A percentile compares a stretch with the other conserved stretches of the same genome.
Evolutionary conservation across 2,329 filamentous ascomycete genomes (phyloP).

Genomic region (Phoma sp.): DNA sequence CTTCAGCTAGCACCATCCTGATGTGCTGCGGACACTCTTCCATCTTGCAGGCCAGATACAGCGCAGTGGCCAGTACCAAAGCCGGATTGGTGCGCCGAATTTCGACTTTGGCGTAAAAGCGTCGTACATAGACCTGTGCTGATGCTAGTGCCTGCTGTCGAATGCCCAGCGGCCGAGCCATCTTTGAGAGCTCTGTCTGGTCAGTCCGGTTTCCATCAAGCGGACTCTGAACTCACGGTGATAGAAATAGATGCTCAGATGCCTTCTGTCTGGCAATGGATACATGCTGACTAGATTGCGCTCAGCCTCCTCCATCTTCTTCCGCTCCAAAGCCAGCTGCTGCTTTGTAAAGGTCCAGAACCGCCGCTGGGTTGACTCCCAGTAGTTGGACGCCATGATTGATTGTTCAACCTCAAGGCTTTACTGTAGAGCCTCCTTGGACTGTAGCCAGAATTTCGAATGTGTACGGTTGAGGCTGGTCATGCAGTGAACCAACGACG

Average conservation of each 20-base stretch:
- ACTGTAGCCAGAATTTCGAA: no score
- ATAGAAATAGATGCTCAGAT: conserved; percentile 90
- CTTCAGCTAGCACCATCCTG: conserved; percentile 84
- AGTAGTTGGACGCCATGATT: conserved; percentile 91
- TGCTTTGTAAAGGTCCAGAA: conserved; percentile 91
- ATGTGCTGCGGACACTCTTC: conserved; percentile 98
- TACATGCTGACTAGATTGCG: conserved; percentile 76
- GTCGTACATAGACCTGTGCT: conserved; percentile 90
- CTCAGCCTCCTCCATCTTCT: conserved; percentile 78
- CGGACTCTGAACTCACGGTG: conserved; percentile 65
- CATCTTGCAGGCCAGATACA: conserved; percentile 97
- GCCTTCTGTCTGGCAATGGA: conserved; percentile 78
- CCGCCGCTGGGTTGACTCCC: conserved; percentile 89
- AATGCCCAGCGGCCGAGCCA: conserved; percentile 82
- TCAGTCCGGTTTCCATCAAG: conserved; percentile 38
- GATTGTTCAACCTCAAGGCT: not conserved
- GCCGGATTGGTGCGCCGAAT: conserved; percentile 93
- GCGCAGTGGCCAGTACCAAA: conserved; percentile 86
- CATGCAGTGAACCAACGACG: not conserved
- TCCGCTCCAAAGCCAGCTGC: conserved; percentile 75
- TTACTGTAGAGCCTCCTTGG: not conserved
- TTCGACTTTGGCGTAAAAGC: conserved; percentile 90
- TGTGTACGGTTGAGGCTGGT: not conserved
- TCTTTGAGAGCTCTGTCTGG: conserved; percentile 67
- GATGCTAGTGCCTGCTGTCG: conserved; percentile 94